phyloP scores from a whole-genome alignment of 768 basidiomycete species.

The Rhodosporidiobolus sp. region DNA sequence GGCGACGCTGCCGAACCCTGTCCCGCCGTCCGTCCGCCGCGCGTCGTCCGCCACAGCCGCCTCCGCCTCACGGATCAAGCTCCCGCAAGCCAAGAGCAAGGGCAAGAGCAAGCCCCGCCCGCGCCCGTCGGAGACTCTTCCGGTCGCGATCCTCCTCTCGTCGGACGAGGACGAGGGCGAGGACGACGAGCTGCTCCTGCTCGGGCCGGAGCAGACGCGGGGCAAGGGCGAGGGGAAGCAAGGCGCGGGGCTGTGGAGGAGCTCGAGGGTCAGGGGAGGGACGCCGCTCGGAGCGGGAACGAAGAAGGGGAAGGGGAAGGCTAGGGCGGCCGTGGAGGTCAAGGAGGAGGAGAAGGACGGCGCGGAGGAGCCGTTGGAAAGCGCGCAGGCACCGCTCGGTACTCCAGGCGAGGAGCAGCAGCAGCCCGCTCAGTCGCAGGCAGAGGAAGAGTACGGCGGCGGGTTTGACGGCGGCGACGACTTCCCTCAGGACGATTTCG shows the following conservation, averaged over 20 bases:
- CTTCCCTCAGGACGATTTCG: not conserved
- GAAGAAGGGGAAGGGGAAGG: not conserved
- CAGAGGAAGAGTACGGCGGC: not conserved
- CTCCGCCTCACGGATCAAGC: not conserved
- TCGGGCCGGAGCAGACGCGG: constrained; percentile 9
- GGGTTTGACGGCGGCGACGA: not conserved
- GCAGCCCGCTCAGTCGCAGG: too few species aligned
- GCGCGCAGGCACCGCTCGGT: too few species aligned
- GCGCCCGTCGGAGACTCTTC: constrained; percentile 9
- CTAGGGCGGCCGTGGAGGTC: not conserved
- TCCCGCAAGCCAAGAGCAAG: not conserved
- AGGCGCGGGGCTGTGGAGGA: not conserved
- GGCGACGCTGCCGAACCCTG: not conserved
- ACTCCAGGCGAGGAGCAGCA: not conserved
- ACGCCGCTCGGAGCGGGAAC: not conserved
- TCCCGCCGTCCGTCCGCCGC: not conserved
- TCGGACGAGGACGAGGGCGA: not conserved
- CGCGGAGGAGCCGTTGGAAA: too few species aligned
- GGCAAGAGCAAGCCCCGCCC: not conserved
- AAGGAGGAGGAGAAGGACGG: not conserved
- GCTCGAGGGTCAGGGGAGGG: not conserved
- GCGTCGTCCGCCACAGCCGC: not conserved
- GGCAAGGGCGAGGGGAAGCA: constrained; percentile 15
- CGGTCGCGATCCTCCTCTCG: not conserved
- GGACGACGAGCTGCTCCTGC: constrained; percentile 5